Conservation (phyloP, 1,139 yeast species). For the Lizanozyma gosingica region DNA sequence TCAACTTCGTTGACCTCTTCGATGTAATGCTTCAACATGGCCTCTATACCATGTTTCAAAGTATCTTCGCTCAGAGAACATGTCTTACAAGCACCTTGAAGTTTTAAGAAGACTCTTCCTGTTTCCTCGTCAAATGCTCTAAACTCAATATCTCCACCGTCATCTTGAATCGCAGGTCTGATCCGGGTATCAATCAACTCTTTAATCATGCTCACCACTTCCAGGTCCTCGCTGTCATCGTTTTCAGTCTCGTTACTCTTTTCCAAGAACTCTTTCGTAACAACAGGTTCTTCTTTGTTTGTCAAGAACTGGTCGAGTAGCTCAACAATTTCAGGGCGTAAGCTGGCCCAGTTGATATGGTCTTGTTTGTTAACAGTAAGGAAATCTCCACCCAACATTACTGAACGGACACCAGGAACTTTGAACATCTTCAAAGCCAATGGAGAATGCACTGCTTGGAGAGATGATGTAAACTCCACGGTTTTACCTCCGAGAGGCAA, state of each 20-base stretch:
- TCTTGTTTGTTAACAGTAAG: constrained; percentile 41
- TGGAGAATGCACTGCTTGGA: constrained; percentile 71
- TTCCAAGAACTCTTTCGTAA: constrained; percentile 38
- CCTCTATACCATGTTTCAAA: constrained; percentile 70
- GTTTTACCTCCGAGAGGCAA: constrained; percentile 61
- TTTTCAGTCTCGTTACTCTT: constrained; percentile 32
- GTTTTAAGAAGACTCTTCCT: constrained; percentile 57
- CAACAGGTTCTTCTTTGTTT: constrained; percentile 37
- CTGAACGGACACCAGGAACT: constrained; percentile 75
- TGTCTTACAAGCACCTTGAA: constrained; percentile 74
- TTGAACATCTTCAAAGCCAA: constrained; percentile 73
- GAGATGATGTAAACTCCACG: constrained; percentile 59
- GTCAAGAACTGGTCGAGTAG: constrained; percentile 29
- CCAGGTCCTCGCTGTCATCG: constrained; percentile 53
- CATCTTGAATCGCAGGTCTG: constrained; percentile 87
- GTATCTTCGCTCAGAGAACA: constrained; percentile 74
- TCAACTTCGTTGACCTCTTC: constrained; percentile 68
- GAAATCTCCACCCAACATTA: constrained; percentile 73
- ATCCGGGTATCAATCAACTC: constrained; percentile 90
- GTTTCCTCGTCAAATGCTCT: constrained; percentile 52
- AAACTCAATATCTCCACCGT: constrained; percentile 78
- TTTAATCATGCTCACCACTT: constrained; percentile 81
- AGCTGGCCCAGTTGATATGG: constrained; percentile 37
- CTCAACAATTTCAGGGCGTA: constrained; percentile 37
- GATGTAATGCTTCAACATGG: constrained; percentile 72